phyloP scores from a whole-genome alignment of 768 basidiomycete genomes.

The Hygrocybe coccinea region DNA sequence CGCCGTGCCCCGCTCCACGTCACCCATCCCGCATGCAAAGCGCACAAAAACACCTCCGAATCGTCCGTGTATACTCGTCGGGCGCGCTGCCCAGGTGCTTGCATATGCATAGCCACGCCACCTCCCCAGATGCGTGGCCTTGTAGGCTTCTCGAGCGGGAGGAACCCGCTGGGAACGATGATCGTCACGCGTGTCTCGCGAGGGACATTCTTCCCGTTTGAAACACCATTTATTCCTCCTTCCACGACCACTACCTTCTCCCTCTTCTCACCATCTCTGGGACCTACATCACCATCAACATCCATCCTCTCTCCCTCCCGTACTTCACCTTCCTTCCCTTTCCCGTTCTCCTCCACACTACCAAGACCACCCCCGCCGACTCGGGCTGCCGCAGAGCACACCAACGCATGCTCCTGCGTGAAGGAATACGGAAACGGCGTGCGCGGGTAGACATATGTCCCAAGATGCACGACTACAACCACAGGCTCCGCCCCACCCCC shows the following conservation, averaged over 20 bases:
- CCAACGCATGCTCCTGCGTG: background rate
- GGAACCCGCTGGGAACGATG: conserved; percentile 53
- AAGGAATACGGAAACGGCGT: conserved; percentile 58
- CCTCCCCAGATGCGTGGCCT: conserved; percentile 69
- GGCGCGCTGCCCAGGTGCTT: conserved; percentile 17
- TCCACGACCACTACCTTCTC: too few relatives aligned
- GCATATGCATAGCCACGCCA: conserved; percentile 36
- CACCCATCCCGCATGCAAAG: conserved; percentile 59
- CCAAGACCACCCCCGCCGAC: conserved; percentile 17
- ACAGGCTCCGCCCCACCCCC: conserved; percentile 15
- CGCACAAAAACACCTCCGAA: conserved; percentile 65
- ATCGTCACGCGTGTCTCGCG: conserved; percentile 48
- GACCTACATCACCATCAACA: background rate
- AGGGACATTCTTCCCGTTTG: conserved; percentile 17
- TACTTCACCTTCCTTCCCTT: conserved; percentile 13
- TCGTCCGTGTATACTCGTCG: conserved; percentile 75
- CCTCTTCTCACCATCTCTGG: too few relatives aligned
- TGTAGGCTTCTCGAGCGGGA: conserved; percentile 51
- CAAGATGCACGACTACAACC: conserved; percentile 39
- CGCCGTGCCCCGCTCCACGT: conserved; percentile 41
- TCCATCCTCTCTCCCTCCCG: conserved; percentile 12
- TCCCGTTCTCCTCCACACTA: conserved; percentile 18
- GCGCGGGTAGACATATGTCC: conserved; percentile 54
- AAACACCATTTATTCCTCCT: too few relatives aligned
- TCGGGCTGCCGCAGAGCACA: conserved; percentile 21